Evolutionary conservation across 495 filamentous ascomycete species (phyloP).

Genomic region (Aspergillus sclerotioniger): DNA sequence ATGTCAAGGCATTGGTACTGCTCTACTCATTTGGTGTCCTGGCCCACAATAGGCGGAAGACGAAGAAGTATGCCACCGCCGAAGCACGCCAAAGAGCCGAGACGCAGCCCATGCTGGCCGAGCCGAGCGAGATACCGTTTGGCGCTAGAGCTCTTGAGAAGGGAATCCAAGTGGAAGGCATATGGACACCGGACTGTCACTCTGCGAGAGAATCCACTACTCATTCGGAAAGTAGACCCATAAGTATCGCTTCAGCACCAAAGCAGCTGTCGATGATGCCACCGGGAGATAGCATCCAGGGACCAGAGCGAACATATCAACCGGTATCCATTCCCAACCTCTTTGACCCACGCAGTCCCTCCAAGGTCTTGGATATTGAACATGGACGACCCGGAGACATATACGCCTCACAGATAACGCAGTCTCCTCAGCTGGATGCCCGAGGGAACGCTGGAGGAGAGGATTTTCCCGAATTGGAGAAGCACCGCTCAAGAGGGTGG

Average conservation of each 20-base stretch:
- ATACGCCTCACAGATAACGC: constrained; percentile 5
- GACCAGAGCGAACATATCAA: constrained; percentile 9
- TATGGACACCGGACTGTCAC: constrained; percentile 66
- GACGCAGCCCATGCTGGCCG: constrained; percentile 33
- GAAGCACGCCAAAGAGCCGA: constrained; percentile 62
- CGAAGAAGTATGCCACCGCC: constrained; percentile 61
- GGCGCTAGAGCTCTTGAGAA: constrained; percentile 85
- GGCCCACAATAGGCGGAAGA: constrained; percentile 59
- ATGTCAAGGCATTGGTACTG: constrained; percentile 44
- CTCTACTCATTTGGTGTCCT: constrained; percentile 43
- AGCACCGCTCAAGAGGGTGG: constrained; percentile 11
- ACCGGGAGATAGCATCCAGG: background rate
- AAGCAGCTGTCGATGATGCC: constrained; percentile 1
- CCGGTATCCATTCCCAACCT: background rate
- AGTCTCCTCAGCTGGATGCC: constrained; percentile 5
- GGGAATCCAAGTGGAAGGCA: constrained; percentile 81
- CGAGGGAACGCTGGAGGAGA: background rate
- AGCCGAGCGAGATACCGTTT: constrained; percentile 71
- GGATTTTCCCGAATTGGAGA: background rate
- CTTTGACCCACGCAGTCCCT: constrained; percentile 7
- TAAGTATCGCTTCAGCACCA: constrained; percentile 14
- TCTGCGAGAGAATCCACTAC: constrained; percentile 19
- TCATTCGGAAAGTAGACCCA: constrained; percentile 16
- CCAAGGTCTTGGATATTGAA: constrained; percentile 8
- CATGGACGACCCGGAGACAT: constrained; percentile 9